Percentiles rank a stretch among this genome's conserved stretches.
Evolutionary conservation across 1,284 basidiomycete species (phyloP).

Genomic region (Cryptococcus sp.): DNA sequence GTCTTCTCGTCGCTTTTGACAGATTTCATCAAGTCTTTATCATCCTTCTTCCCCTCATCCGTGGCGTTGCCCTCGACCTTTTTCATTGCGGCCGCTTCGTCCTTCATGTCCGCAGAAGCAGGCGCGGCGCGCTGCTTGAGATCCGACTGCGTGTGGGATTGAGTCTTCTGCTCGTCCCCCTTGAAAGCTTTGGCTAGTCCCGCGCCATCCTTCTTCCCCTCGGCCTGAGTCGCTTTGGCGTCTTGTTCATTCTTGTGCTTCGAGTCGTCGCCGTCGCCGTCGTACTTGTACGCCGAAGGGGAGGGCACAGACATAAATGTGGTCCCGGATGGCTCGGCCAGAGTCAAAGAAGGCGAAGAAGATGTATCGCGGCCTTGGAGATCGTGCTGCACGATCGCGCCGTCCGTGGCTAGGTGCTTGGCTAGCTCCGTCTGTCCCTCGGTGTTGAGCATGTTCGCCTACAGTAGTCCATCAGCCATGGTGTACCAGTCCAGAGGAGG

Average conservation of each 20-base stretch:
- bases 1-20: neutral
- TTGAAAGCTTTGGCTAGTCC: too few species aligned
- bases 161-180: too few species aligned
- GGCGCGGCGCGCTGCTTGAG: too few species aligned
- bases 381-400: constrained; percentile 13
- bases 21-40: neutral
- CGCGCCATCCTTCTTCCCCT: too few species aligned
- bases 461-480: neutral
- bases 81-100: too few species aligned
- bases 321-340: too few species aligned
- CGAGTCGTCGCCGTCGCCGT: too few species aligned
- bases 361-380: constrained; percentile 5
- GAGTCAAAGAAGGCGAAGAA: neutral
- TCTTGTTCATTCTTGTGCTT: too few species aligned
- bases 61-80: neutral
- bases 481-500: neutral
- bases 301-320: neutral
- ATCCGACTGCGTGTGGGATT: too few species aligned
- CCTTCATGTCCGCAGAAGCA: too few species aligned
- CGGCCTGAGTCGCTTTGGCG: too few species aligned
- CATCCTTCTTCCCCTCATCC: neutral
- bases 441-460: constrained; percentile 7
- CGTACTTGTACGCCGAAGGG: neutral
- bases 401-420: constrained; percentile 9
- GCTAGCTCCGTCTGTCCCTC: constrained; percentile 12